These are phyloP conservation scores for Pyrus betulifolia DNA, from an alignment of 306 rosid genomes.

Conservation along the genomic window DNA sequence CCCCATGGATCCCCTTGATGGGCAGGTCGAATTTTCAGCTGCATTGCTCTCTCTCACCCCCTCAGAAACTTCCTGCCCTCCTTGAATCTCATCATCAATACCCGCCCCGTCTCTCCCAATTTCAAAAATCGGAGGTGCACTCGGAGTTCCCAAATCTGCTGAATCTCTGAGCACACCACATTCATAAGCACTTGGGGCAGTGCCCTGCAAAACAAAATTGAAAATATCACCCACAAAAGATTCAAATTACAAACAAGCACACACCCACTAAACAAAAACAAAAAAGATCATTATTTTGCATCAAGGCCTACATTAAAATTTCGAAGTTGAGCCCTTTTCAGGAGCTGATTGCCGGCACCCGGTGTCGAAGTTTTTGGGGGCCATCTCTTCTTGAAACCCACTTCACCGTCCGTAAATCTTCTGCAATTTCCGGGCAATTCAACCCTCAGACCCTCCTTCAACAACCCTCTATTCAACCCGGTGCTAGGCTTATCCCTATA, in stretches of 20 bases:
- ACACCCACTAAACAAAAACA: background rate
- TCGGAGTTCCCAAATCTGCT: slow-evolving; percentile 75
- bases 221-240: background rate
- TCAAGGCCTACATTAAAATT: slow-evolving; percentile 26
- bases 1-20: slow-evolving; percentile 36
- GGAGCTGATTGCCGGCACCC: slow-evolving; percentile 32
- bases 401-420: slow-evolving; percentile 60
- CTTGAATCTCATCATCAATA: slow-evolving; percentile 25
- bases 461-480: slow-evolving; percentile 46
- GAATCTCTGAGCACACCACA: slow-evolving; percentile 37
- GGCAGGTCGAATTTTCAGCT: slow-evolving; percentile 25
- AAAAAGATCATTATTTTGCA: background rate
- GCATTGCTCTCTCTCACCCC: slow-evolving; percentile 24
- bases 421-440: slow-evolving; percentile 54
- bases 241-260: background rate
- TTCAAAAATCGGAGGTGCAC: slow-evolving; percentile 86
- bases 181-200: slow-evolving; percentile 18
- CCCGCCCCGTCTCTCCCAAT: slow-evolving; percentile 20
- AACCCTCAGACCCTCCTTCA: slow-evolving; percentile 47
- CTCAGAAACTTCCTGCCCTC: slow-evolving; percentile 20
- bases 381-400: slow-evolving; percentile 37
- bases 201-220: slow-evolving; percentile 20
- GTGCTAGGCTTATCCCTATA: slow-evolving; percentile 8
- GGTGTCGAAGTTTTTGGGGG: slow-evolving; percentile 51
- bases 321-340: slow-evolving; percentile 34